Percentiles rank a stretch among this genome's conserved stretches.
Conservation (phyloP, 148 eudicot species). For the Amaranthus cruentus region DNA sequence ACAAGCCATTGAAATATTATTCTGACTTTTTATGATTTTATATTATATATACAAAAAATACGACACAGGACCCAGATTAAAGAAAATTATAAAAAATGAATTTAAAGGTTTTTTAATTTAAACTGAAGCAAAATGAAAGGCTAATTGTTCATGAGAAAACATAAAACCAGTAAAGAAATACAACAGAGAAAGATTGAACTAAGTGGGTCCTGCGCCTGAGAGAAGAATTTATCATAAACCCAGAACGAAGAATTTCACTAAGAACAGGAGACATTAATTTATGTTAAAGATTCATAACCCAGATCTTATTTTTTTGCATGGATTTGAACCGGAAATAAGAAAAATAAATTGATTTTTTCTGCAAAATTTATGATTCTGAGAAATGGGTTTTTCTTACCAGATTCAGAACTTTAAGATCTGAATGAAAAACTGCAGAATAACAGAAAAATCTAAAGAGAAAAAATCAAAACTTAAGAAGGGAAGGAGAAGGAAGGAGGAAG, state of each 20-base stretch:
- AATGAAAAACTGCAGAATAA: no score
- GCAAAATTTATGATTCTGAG: background rate
- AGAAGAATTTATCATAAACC: slow-evolving; percentile 61
- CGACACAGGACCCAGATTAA: slow-evolving; percentile 28
- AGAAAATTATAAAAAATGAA: background rate
- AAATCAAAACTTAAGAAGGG: slow-evolving; percentile 2
- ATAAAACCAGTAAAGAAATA: slow-evolving; percentile 79
- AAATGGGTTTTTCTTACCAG: slow-evolving; percentile 15
- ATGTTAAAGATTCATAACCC: slow-evolving; percentile 30
- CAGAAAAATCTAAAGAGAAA: no score
- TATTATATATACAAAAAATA: background rate
- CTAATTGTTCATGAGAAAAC: slow-evolving; percentile 49
- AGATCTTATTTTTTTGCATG: background rate
- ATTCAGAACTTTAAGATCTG: background rate
- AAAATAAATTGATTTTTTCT: slow-evolving; percentile 3
- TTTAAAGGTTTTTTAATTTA: background rate
- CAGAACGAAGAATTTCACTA: slow-evolving; percentile 63
- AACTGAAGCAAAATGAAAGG: background rate
- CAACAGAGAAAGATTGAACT: slow-evolving; percentile 74
- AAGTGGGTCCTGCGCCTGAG: slow-evolving; percentile 65
- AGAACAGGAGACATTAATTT: slow-evolving; percentile 57
- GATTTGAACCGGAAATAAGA: background rate
- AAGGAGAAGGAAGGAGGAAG: slow-evolving; percentile 26
- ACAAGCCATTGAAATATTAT: slow-evolving; percentile 35
- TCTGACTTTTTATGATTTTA: background rate